phyloP scores from a whole-genome alignment of 805 yeast species.

The Teunomyces funiuensis region DNA sequence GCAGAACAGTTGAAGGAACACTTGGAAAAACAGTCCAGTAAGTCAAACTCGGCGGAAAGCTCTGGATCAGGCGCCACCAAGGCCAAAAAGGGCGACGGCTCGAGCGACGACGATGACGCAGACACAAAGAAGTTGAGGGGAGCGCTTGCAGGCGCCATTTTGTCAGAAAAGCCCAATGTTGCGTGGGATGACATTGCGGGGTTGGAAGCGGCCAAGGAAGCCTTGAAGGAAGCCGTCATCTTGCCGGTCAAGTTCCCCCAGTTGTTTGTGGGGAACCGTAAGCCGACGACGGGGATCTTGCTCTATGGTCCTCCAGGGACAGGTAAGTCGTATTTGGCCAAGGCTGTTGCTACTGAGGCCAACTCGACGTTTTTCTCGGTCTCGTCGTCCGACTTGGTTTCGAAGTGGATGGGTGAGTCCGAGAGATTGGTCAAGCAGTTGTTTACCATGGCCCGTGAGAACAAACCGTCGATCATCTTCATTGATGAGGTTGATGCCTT shows the following conservation, averaged over 20 bases:
- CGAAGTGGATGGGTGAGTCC: slow-evolving; percentile 99
- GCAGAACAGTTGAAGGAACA: slow-evolving; percentile 94
- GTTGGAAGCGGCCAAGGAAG: slow-evolving; percentile 90
- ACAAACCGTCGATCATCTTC: slow-evolving; percentile 91
- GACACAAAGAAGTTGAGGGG: slow-evolving; percentile 88
- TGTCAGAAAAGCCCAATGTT: slow-evolving; percentile 89
- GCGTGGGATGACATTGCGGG: slow-evolving; percentile 97
- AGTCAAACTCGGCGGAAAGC: slow-evolving; percentile 47
- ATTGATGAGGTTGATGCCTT: slow-evolving; percentile 98
- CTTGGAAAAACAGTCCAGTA: slow-evolving; percentile 61
- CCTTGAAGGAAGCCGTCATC: slow-evolving; percentile 95
- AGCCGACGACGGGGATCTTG: slow-evolving; percentile 88
- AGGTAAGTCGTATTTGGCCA: slow-evolving; percentile 94
- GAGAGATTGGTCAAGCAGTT: slow-evolving; percentile 94
- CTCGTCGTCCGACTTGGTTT: slow-evolving; percentile 91
- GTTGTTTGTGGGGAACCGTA: slow-evolving; percentile 88
- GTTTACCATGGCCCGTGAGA: slow-evolving; percentile 94
- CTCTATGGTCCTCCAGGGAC: slow-evolving; percentile 88
- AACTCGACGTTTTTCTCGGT: slow-evolving; percentile 95
- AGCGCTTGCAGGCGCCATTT: slow-evolving; percentile 87
- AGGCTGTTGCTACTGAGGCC: slow-evolving; percentile 98
- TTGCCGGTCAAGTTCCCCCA: slow-evolving; percentile 96
- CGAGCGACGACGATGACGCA: slow-evolving; percentile 64
- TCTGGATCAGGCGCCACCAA: slow-evolving; percentile 57
- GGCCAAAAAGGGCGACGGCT: slow-evolving; percentile 50